Evolutionary conservation across 768 basidiomycete species (phyloP).

Genomic region (Naganishia friedmannii): DNA sequence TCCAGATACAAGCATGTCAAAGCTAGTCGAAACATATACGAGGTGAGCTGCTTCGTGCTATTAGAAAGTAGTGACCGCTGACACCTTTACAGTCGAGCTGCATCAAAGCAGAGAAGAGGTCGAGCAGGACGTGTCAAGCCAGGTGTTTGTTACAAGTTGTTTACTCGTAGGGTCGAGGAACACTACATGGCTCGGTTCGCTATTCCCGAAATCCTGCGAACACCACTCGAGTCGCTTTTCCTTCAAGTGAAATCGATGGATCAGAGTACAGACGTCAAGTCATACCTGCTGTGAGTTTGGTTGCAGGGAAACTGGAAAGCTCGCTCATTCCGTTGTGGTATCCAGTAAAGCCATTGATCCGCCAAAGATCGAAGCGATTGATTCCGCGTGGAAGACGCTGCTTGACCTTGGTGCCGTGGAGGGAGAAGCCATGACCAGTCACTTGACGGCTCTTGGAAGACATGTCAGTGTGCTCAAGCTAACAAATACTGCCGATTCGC

Average conservation of each 20-base stretch:
- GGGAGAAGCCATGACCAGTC: constrained; percentile 54
- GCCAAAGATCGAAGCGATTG: constrained; percentile 70
- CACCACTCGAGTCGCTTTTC: constrained; percentile 77
- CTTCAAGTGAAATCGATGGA: constrained; percentile 77
- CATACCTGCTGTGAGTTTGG: constrained; percentile 44
- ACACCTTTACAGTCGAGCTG: constrained; percentile 60
- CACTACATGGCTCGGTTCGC: constrained; percentile 67
- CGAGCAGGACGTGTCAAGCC: constrained; percentile 78
- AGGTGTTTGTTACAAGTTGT: constrained; percentile 75
- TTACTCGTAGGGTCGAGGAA: constrained; percentile 68
- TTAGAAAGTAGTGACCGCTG: constrained; percentile 53
- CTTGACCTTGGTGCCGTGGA: constrained; percentile 75
- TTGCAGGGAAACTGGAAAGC: neutral
- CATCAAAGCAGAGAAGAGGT: constrained; percentile 77
- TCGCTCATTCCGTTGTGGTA: neutral
- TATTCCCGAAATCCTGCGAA: constrained; percentile 80
- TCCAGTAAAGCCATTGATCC: constrained; percentile 72
- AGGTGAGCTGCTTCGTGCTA: constrained; percentile 30
- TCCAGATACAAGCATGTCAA: constrained; percentile 67
- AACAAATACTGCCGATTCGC: too few species aligned
- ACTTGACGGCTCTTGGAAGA: constrained; percentile 74
- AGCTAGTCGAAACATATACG: constrained; percentile 71
- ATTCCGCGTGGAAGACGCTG: constrained; percentile 70
- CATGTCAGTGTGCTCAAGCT: constrained; percentile 59
- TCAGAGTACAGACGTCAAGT: constrained; percentile 74